Evolutionary conservation across 2,329 filamentous ascomycete species (phyloP), one percentile per base, ranked within the genome.

Genomic region (Claviceps africana): DNA sequence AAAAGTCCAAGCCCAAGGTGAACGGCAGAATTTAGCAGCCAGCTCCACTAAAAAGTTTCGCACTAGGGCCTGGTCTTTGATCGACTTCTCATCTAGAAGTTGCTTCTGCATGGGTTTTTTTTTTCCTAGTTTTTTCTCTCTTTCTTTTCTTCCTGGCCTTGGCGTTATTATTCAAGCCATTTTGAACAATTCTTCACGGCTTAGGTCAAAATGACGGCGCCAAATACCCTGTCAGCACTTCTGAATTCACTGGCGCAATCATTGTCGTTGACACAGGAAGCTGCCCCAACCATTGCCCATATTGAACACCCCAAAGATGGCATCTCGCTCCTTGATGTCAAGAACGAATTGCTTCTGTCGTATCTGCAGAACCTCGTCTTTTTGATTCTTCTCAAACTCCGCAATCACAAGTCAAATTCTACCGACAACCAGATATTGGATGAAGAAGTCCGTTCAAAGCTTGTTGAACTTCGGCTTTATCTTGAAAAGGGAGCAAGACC

Each of bases 321-420:
- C 63, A 93, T 98, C 54, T 96, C 93, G 0, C 81, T 98, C 1
- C 83, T 98, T 62, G 89, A 97, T 64, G 82, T 88, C 57, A 98
- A 98, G 72, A 97, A 94, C 69, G 93, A 98, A 65, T 77, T 98
- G n/a, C 82, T 98, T 19, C 82, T 98, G 40, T 91, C 91, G 4
- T 98, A 98, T 68, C 76, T 98, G 0, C 91, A 98, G 62, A 94
- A 95, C 62, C 80, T 97, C 4, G 87, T 93, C 45, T 95, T 95
- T 60, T 72, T 95, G 42, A 85, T 95, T 45, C 72, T 95, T 1
- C 69, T 94, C 39, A 91, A 94, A 62, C 68, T 97, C 21, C 81
- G 87, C 54, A 81, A 82, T 63, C 57, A 66, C 5, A 70, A 67
- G 53, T 52, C 59, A 0, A 57, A 58, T 25, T 51, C 57, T 2